A percentile compares a stretch with the other conserved stretches of the same genome.
phyloP scores from a whole-genome alignment of 2,329 filamentous ascomycete genomes.

The Esteya vermicola region DNA sequence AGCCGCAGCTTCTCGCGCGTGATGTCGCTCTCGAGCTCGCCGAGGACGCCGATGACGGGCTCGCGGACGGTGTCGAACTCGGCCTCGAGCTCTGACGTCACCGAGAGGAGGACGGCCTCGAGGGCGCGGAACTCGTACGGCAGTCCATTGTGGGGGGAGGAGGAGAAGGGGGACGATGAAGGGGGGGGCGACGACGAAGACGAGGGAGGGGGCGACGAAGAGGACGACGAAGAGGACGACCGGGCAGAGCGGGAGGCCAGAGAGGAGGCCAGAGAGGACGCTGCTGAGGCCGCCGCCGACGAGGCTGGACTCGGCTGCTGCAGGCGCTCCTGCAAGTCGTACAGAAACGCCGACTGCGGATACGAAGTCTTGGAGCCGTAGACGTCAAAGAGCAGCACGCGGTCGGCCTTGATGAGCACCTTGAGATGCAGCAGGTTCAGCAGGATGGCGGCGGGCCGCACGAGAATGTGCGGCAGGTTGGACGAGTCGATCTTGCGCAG shows the following conservation, averaged over 20 bases:
- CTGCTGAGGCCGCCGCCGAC: neutral
- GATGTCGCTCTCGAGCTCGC: slow-evolving; percentile 91
- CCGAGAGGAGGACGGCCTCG: slow-evolving; percentile 87
- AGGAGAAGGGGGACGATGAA: too few species aligned
- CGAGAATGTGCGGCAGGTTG: slow-evolving; percentile 84
- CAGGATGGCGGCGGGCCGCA: slow-evolving; percentile 83
- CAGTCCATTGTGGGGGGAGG: slow-evolving; percentile 51
- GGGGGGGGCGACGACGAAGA: too few species aligned
- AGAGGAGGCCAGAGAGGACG: neutral
- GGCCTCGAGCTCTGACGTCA: slow-evolving; percentile 79
- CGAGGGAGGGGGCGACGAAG: too few species aligned
- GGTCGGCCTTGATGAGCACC: slow-evolving; percentile 87
- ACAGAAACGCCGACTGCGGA: slow-evolving; percentile 94
- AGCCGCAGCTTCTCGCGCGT: slow-evolving; percentile 86
- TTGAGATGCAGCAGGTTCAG: slow-evolving; percentile 94
- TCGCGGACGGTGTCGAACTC: slow-evolving; percentile 92
- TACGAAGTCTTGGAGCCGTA: slow-evolving; percentile 92
- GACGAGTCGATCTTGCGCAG: slow-evolving; percentile 96
- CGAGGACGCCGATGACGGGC: slow-evolving; percentile 75
- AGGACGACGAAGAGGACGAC: too few species aligned
- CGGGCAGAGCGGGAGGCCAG: slow-evolving; percentile 24
- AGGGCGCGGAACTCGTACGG: slow-evolving; percentile 94
- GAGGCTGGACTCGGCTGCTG: slow-evolving; percentile 49
- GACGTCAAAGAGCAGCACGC: slow-evolving; percentile 84
- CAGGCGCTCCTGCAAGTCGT: slow-evolving; percentile 86